phyloP scores from a whole-genome alignment of 1,139 yeast species.

The Kluyveromyces sp. region DNA sequence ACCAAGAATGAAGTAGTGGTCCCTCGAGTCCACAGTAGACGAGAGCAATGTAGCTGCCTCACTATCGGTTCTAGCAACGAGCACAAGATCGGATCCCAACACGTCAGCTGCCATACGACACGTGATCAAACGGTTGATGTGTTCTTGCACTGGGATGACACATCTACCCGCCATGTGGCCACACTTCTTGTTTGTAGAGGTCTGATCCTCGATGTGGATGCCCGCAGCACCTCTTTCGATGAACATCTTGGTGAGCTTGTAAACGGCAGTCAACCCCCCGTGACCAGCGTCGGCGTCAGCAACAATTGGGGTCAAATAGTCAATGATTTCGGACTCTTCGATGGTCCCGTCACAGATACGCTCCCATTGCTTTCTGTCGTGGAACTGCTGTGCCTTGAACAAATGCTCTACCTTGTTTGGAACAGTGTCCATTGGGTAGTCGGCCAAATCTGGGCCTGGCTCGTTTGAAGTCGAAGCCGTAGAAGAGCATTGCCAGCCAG shows the following conservation, averaged over 20 bases:
- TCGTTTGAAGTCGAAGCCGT: conserved; percentile 96
- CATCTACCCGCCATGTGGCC: conserved; percentile 98
- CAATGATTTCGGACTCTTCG: conserved; percentile 46
- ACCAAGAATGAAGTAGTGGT: conserved; percentile 88
- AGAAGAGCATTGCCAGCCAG: conserved; percentile 98
- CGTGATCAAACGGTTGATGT: conserved; percentile 86
- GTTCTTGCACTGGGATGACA: conserved; percentile 95
- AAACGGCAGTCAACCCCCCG: conserved; percentile 95
- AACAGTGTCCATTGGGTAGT: conserved; percentile 96
- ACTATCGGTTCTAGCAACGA: conserved; percentile 93
- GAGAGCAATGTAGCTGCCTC: conserved; percentile 95
- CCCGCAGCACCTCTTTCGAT: conserved; percentile 99
- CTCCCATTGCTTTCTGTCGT: conserved; percentile 92
- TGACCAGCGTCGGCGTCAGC: conserved; percentile 99
- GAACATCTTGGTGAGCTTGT: conserved; percentile 90
- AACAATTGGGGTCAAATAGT: conserved; percentile 86
- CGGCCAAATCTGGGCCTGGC: conserved; percentile 97
- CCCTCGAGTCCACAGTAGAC: conserved; percentile 89
- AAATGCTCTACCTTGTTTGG: conserved; percentile 97
- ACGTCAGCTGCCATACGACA: conserved; percentile 95
- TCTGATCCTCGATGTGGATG: conserved; percentile 96
- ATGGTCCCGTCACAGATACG: conserved; percentile 26
- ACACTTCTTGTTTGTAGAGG: conserved; percentile 97
- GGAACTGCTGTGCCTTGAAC: conserved; percentile 95
- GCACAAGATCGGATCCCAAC: conserved; percentile 75